phyloP scores from a whole-genome alignment of 129 eudicot genomes.

The Helianthus annuus region DNA sequence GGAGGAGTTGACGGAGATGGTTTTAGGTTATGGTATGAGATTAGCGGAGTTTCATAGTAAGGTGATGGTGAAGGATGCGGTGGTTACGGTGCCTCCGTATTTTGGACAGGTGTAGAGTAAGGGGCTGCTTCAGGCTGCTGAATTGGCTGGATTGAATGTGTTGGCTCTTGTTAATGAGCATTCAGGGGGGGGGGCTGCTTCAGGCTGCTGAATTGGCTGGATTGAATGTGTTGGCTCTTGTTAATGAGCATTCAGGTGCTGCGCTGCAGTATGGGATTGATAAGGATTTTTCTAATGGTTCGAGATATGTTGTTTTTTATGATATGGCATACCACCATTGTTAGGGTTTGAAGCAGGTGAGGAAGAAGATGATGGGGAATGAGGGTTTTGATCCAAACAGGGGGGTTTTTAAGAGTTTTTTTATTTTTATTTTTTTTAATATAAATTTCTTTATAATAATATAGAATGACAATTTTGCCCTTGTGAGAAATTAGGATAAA shows the following conservation, averaged over 20 bases:
- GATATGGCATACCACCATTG: too few relatives aligned
- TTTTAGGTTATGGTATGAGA: conserved; percentile 55
- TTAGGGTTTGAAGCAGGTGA: too few relatives aligned
- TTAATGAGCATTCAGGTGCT: conserved; percentile 92
- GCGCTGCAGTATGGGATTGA: conserved; percentile 99
- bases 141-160: conserved; percentile 88
- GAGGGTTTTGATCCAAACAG: too few relatives aligned
- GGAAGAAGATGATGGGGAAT: too few relatives aligned
- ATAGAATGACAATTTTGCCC: too few relatives aligned
- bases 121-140: conserved; percentile 77
- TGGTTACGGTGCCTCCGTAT: conserved; percentile 86
- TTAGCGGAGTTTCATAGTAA: conserved; percentile 80
- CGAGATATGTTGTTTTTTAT: conserved; percentile 84
- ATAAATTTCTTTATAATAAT: too few relatives aligned
- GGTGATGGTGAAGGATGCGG: conserved; percentile 74
- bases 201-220: conserved; percentile 91
- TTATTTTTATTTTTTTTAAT: too few relatives aligned
- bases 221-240: conserved; percentile 73
- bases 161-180: conserved; percentile 86
- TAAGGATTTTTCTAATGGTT: conserved; percentile 80
- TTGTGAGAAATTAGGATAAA: too few relatives aligned
- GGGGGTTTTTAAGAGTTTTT: too few relatives aligned
- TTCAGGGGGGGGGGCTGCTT: conserved; percentile 80
- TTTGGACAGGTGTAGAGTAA: conserved; percentile 88
- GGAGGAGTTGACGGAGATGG: conserved; percentile 84